Evolutionary conservation across 371 early-diverging fungal species (phyloP).

Genomic region (Lichtheimia ramosa): DNA sequence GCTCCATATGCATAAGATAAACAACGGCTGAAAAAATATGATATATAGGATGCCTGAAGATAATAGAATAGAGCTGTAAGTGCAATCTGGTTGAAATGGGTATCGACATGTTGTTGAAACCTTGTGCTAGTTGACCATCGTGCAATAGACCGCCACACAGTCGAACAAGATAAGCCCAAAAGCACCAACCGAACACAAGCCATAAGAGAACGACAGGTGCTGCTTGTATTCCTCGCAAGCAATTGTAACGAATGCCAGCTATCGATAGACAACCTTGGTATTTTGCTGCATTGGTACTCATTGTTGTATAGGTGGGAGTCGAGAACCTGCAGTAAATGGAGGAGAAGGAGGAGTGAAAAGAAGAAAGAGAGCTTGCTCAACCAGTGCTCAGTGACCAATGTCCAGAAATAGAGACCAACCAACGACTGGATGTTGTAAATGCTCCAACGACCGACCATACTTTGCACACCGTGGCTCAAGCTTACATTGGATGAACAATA

Average conservation of each 20-base stretch:
- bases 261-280: conserved; percentile 3
- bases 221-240: conserved; percentile 32
- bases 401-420: too few species aligned
- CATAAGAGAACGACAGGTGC: conserved; percentile 35
- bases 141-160: conserved; percentile 23
- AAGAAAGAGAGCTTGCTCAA: too few species aligned
- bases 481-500: too few species aligned
- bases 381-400: too few species aligned
- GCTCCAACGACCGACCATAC: too few species aligned
- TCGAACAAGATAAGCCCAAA: conserved; percentile 34
- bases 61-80: not conserved
- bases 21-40: conserved; percentile 34
- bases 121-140: conserved; percentile 36
- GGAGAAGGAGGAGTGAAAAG: too few species aligned
- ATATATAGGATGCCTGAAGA: conserved; percentile 26
- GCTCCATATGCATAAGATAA: conserved; percentile 42
- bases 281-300: conserved; percentile 1
- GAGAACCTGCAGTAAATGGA: too few species aligned
- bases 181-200: conserved; percentile 40
- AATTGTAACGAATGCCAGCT: conserved; percentile 10
- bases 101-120: conserved; percentile 11
- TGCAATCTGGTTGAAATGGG: not conserved
- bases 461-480: too few species aligned
- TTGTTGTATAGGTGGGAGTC: not conserved
- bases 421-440: too few species aligned